Conservation (phyloP, 805 yeast species). For the Maudiozyma turicensis region DNA sequence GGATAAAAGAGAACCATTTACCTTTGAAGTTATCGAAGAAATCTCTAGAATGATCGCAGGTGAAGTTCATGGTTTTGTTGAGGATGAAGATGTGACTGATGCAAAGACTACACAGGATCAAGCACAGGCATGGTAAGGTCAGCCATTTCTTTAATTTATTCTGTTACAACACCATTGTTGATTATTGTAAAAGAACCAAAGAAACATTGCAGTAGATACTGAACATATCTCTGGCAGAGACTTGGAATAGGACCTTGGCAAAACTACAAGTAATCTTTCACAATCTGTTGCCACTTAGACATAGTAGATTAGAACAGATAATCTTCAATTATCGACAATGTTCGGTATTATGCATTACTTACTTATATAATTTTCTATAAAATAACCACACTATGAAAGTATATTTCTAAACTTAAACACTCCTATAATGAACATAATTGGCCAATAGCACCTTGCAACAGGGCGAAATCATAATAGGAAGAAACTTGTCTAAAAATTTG, state of each 20-base stretch:
- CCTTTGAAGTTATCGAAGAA: conserved; percentile 30
- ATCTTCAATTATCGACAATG: too few relatives aligned
- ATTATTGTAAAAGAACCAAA: too few relatives aligned
- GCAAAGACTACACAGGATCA: conserved; percentile 15
- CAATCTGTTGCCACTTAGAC: too few relatives aligned
- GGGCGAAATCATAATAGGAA: conserved; percentile 45
- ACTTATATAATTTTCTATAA: too few relatives aligned
- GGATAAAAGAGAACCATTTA: conserved; percentile 15
- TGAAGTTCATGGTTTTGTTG: conserved; percentile 25
- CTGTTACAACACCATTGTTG: too few relatives aligned
- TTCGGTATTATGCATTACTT: too few relatives aligned
- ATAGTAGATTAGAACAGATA: too few relatives aligned
- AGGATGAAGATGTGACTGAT: conserved; percentile 14
- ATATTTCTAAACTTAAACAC: background rate
- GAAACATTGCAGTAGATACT: too few relatives aligned
- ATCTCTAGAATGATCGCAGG: conserved; percentile 24
- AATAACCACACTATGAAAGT: too few relatives aligned
- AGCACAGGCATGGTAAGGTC: conserved; percentile 20
- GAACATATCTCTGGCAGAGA: too few relatives aligned
- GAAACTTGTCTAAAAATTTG: conserved; percentile 51
- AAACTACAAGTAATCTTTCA: too few relatives aligned
- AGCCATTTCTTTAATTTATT: background rate
- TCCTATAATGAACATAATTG: conserved; percentile 1
- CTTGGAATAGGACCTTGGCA: too few relatives aligned
- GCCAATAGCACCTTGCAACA: conserved; percentile 30